Evolutionary conservation across 2,329 filamentous ascomycete species (phyloP).

Genomic region (Aspergillus costaricaensis): DNA sequence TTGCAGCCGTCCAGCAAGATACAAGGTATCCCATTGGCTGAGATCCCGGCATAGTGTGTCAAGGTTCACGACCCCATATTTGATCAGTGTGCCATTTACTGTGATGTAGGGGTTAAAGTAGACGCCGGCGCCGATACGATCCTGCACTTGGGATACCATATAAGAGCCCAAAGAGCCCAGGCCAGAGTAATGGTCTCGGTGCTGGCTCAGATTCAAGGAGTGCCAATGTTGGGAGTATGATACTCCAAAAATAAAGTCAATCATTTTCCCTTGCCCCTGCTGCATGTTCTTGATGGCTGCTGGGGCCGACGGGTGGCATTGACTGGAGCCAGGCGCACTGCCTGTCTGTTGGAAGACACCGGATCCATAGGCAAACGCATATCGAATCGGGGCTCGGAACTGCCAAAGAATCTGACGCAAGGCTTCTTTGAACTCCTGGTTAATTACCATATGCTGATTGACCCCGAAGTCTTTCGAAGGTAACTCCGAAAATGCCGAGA

Average conservation of each 20-base stretch:
- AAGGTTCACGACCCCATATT: conserved; percentile 95
- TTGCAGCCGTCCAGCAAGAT: conserved; percentile 92
- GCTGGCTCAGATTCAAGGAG: conserved; percentile 82
- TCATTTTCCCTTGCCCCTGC: conserved; percentile 88
- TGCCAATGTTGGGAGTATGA: conserved; percentile 97
- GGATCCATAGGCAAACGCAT: conserved; percentile 96
- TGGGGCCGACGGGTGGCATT: conserved; percentile 76
- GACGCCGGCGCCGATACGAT: conserved; percentile 85
- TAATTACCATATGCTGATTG: conserved; percentile 95
- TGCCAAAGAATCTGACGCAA: conserved; percentile 85
- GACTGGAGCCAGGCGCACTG: conserved; percentile 40
- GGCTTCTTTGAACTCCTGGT: conserved; percentile 91
- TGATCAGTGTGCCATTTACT: conserved; percentile 92
- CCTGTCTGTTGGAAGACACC: conserved; percentile 86
- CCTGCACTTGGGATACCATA: conserved; percentile 80
- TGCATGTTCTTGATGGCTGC: conserved; percentile 81
- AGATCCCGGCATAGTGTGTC: conserved; percentile 86
- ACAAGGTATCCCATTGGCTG: conserved; percentile 88
- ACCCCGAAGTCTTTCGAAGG: conserved; percentile 82
- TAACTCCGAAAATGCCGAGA: conserved; percentile 73
- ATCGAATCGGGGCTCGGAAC: conserved; percentile 89
- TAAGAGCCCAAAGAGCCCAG: conserved; percentile 82
- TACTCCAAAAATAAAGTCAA: conserved; percentile 97
- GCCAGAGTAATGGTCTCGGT: conserved; percentile 89
- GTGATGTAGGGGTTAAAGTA: conserved; percentile 98